Conservation (phyloP, 2,329 filamentous ascomycete species). For the Exophiala oligosperma region DNA sequence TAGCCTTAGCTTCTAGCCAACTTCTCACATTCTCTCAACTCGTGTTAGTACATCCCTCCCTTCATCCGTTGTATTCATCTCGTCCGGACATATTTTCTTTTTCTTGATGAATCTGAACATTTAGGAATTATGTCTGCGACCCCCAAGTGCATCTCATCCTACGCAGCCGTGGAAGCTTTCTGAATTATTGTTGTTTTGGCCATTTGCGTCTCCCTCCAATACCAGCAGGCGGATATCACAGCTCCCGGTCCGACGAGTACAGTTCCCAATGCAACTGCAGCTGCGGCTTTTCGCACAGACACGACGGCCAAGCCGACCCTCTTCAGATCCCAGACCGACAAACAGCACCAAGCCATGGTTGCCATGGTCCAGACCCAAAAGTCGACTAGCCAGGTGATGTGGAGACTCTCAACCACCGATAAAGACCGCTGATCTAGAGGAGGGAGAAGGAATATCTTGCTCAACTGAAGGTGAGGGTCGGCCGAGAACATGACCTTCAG, state of each 20-base stretch:
- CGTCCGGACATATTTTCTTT: too few species aligned
- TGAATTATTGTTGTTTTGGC: background rate
- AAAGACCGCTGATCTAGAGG: too few species aligned
- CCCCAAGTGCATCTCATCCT: too few species aligned
- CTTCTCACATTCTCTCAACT: too few species aligned
- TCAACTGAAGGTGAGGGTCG: background rate
- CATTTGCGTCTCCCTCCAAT: slow-evolving; percentile 7
- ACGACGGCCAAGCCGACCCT: slow-evolving; percentile 3
- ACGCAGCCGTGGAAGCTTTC: too few species aligned
- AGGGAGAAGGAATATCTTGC: background rate
- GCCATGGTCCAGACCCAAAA: slow-evolving; percentile 8
- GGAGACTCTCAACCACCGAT: too few species aligned
- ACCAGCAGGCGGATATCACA: slow-evolving; percentile 8
- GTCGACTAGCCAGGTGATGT: background rate
- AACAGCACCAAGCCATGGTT: slow-evolving; percentile 5
- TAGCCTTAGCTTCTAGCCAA: too few species aligned
- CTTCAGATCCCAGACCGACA: slow-evolving; percentile 7
- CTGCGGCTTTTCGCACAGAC: background rate
- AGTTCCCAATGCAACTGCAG: slow-evolving; percentile 1
- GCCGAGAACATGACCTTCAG: too few species aligned
- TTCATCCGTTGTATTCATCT: too few species aligned
- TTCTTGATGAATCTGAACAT: too few species aligned
- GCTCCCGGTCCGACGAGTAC: slow-evolving; percentile 4
- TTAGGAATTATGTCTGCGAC: too few species aligned
- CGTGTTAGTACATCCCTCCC: too few species aligned